Evolutionary conservation across 257 asterid species (phyloP).

Genomic region (Salvia miltiorrhiza): DNA sequence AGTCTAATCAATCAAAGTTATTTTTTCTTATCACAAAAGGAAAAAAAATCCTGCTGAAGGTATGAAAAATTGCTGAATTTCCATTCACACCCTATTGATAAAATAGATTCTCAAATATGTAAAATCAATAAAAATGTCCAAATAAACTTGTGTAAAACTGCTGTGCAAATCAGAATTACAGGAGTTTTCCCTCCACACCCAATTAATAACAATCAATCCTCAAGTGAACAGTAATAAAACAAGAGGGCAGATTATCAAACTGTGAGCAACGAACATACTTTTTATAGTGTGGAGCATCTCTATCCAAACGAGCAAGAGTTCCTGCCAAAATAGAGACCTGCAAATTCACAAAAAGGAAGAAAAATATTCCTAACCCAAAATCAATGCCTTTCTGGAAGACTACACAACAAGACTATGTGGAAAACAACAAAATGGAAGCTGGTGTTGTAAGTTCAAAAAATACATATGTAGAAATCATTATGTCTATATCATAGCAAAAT

Average conservation of each 20-base stretch:
- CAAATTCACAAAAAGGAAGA: constrained; percentile 27
- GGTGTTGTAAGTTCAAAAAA: neutral
- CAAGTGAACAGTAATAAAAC: constrained; percentile 3
- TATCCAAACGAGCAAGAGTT: constrained; percentile 96
- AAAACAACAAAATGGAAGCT: neutral
- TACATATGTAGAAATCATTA: neutral
- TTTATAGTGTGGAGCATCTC: constrained; percentile 95
- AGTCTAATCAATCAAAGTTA: neutral
- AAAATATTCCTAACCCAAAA: constrained; percentile 12
- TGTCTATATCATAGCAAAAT: neutral
- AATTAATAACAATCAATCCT: constrained; percentile 12
- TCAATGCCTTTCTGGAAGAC: neutral
- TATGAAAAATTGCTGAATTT: neutral
- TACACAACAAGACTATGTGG: neutral
- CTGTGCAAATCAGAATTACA: constrained; percentile 3
- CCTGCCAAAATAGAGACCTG: constrained; percentile 99
- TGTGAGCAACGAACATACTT: constrained; percentile 57
- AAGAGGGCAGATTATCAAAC: neutral
- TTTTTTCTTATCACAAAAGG: neutral
- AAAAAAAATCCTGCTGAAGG: neutral
- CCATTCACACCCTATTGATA: constrained; percentile 9
- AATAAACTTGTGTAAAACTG: neutral
- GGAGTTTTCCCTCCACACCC: constrained; percentile 7
- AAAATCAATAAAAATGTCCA: neutral
- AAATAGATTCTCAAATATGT: constrained; percentile 9